Percentiles rank a stretch among this genome's conserved stretches.
Evolutionary conservation across 768 basidiomycete genomes (phyloP).

Genomic region (Hygrocybe punicea): DNA sequence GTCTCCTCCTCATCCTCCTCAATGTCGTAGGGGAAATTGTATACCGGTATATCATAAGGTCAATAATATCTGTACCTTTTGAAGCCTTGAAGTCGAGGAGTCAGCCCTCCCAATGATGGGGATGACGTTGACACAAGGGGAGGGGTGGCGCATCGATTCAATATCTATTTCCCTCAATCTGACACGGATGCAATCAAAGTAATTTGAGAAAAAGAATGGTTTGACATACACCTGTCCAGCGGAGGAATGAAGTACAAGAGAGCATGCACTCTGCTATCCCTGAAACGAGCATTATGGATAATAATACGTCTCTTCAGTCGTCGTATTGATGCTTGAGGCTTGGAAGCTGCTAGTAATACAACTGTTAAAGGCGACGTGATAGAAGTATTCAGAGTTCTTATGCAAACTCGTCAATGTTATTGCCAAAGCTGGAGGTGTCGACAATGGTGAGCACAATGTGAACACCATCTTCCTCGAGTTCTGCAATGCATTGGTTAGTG

Average conservation of each 20-base stretch:
- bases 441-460: slow-evolving; percentile 97
- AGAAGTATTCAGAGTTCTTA: slow-evolving; percentile 42
- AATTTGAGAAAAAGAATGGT: neutral
- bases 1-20: slow-evolving; percentile 99
- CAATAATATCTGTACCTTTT: slow-evolving; percentile 61
- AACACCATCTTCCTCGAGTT: slow-evolving; percentile 97
- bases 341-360: slow-evolving; percentile 64
- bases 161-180: slow-evolving; percentile 98
- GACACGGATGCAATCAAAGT: neutral
- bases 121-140: slow-evolving; percentile 97
- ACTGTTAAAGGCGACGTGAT: neutral
- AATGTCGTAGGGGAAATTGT: slow-evolving; percentile 99
- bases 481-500: slow-evolving; percentile 39
- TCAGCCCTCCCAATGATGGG: slow-evolving; percentile 97
- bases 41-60: slow-evolving; percentile 94
- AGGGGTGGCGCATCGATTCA: slow-evolving; percentile 95
- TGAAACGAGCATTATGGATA: slow-evolving; percentile 98
- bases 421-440: slow-evolving; percentile 98
- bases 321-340: slow-evolving; percentile 98
- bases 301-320: slow-evolving; percentile 96
- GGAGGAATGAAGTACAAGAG: slow-evolving; percentile 98
- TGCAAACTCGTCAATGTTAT: slow-evolving; percentile 98
- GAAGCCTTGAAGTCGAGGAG: slow-evolving; percentile 89
- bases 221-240: slow-evolving; percentile 80
- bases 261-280: slow-evolving; percentile 96